Evolutionary conservation across 768 basidiomycete species (phyloP), one percentile per base, ranked within the genome.

Genomic region (Collybiopsis luxurians): DNA sequence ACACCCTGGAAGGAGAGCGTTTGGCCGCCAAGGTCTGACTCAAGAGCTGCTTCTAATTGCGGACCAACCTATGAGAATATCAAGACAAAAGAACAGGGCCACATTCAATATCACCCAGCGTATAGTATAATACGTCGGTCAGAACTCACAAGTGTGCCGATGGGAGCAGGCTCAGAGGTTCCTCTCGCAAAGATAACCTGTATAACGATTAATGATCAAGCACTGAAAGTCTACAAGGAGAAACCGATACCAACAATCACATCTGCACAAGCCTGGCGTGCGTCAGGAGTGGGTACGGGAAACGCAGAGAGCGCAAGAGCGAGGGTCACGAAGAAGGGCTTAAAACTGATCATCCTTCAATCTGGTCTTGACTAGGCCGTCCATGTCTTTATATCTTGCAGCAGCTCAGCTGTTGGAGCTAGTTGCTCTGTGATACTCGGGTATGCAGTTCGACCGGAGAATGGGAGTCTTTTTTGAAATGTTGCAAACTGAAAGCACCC

Each of bases 1-100:
- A 64, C 63, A 15, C 63, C 63, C 23, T 47, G 45, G 50, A 64
- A 64, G 1, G 63, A 60, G 31, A 64, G 36, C 0, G 59, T 54
- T 49, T 59, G 58, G n/a, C 40, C 40, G n/a, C 45, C 53, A 23
- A 64, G 48, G 13, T 61, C 61, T 21, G 57, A 30, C 40, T 57
- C 38, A 10, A 64, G 58, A n/a, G 56, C 61, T 3, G 52, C 26
- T 42, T 61, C 27, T 2, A 64, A 59, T 5, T 57, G 61, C 49
- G 61, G 61, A 11, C 63, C 63, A 51, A 51, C 49, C 49, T 51
- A 51, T 47, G 4, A 47, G 11, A 7, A 21, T 23, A 9, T n/a
- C 13, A 42, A 42, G 19, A 17, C 17, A 17, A 10, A 42, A 21
- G 13, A 23, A 9, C 5, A 7, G 6, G 7, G 13, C 46, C 27